phyloP scores from a whole-genome alignment of 352 stramenopile species.

The Pythium rhizo-oryzae region DNA sequence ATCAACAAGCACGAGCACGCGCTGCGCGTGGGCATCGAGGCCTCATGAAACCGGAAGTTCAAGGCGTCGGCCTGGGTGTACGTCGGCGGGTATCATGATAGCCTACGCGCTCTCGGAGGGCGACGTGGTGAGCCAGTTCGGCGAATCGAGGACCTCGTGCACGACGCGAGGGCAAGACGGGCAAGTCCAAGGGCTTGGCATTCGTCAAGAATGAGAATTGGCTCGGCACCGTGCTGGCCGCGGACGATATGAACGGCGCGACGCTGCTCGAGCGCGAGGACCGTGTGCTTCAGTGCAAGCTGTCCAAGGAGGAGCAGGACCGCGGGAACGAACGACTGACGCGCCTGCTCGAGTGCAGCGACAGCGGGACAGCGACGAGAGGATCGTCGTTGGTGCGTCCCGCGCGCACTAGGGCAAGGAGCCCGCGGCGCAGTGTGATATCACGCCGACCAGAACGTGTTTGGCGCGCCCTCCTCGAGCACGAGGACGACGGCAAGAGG shows the following conservation, averaged over 20 bases:
- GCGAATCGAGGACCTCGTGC: slow-evolving; percentile 96
- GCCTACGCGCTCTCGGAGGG: slow-evolving; percentile 94
- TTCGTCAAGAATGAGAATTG: slow-evolving; percentile 99
- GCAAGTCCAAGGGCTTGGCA: slow-evolving; percentile 95
- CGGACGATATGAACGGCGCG: slow-evolving; percentile 97
- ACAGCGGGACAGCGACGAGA: too few species aligned
- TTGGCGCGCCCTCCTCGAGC: slow-evolving; percentile 63
- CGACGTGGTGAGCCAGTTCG: slow-evolving; percentile 90
- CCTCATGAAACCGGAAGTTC: slow-evolving; percentile 89
- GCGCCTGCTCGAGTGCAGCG: slow-evolving; percentile 26
- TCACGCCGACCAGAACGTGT: slow-evolving; percentile 84
- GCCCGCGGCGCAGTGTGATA: slow-evolving; percentile 64
- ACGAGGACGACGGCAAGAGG: slow-evolving; percentile 54
- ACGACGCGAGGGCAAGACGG: slow-evolving; percentile 95
- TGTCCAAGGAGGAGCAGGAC: slow-evolving; percentile 91
- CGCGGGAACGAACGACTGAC: slow-evolving; percentile 64
- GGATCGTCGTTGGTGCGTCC: too few species aligned
- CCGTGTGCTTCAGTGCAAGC: slow-evolving; percentile 98
- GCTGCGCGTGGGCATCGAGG: slow-evolving; percentile 66
- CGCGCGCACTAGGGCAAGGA: slow-evolving; percentile 91
- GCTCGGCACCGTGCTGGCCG: slow-evolving; percentile 95
- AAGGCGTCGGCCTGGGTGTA: slow-evolving; percentile 97
- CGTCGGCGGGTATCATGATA: slow-evolving; percentile 93
- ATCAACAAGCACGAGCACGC: slow-evolving; percentile 85
- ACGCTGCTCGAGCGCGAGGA: slow-evolving; percentile 94